Evolutionary conservation across 2,329 filamentous ascomycete genomes (phyloP).

Genomic region (Parastagonospora nodorum): DNA sequence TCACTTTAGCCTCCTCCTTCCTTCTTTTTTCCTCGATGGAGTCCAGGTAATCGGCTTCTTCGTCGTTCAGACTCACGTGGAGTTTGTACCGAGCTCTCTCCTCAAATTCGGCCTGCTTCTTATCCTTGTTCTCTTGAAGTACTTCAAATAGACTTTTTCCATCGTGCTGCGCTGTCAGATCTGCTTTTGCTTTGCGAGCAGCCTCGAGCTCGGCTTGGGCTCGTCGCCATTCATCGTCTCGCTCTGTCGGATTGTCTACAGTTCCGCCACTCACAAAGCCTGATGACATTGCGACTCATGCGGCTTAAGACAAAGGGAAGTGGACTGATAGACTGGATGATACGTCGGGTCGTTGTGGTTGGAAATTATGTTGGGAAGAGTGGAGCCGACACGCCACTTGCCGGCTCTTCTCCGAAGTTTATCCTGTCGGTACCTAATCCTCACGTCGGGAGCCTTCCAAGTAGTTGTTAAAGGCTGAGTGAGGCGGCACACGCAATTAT

Average conservation of each 20-base stretch:
- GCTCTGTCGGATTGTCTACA: slow-evolving; percentile 47
- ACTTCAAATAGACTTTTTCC: slow-evolving; percentile 74
- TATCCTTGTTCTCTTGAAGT: slow-evolving; percentile 83
- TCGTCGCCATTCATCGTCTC: slow-evolving; percentile 65
- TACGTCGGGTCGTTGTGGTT: not conserved
- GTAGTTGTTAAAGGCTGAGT: not conserved
- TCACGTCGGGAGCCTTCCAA: too few relatives aligned
- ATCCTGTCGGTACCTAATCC: not conserved
- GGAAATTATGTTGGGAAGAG: not conserved
- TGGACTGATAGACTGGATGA: slow-evolving; percentile 4
- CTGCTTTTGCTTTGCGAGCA: slow-evolving; percentile 60
- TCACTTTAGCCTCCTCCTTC: slow-evolving; percentile 61
- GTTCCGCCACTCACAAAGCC: slow-evolving; percentile 60
- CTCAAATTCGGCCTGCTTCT: slow-evolving; percentile 83
- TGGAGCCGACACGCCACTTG: too few relatives aligned
- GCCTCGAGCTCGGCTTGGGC: slow-evolving; percentile 69
- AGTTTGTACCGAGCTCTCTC: slow-evolving; percentile 72
- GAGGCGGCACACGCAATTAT: too few relatives aligned
- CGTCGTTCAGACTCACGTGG: slow-evolving; percentile 79
- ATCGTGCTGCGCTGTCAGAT: slow-evolving; percentile 54
- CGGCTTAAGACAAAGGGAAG: slow-evolving; percentile 13
- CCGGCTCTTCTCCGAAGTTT: not conserved
- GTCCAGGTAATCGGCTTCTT: slow-evolving; percentile 76
- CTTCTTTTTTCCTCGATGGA: slow-evolving; percentile 62
- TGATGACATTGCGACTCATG: slow-evolving; percentile 46